phyloP scores from a whole-genome alignment of 352 stramenopile genomes.

The Aphanomyces astaci region DNA sequence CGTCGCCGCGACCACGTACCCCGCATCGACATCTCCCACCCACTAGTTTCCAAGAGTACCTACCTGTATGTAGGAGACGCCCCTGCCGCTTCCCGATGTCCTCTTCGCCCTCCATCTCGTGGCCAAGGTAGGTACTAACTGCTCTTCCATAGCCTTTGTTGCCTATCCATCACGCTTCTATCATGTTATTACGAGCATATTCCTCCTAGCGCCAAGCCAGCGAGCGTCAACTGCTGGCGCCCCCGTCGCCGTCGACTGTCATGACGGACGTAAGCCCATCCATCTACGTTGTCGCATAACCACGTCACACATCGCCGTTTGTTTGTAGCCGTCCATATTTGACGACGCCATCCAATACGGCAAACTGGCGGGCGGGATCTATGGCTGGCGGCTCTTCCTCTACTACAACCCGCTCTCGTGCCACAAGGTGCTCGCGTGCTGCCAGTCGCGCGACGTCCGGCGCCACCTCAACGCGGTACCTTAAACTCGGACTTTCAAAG shows the following conservation, averaged over 20 bases:
- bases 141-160: neutral
- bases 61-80: slow-evolving; percentile 35
- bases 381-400: slow-evolving; percentile 70
- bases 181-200: too few relatives aligned
- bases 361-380: slow-evolving; percentile 62
- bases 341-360: slow-evolving; percentile 55
- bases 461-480: neutral
- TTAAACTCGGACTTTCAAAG: too few relatives aligned
- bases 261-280: neutral
- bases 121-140: slow-evolving; percentile 27
- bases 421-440: slow-evolving; percentile 57
- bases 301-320: too few relatives aligned
- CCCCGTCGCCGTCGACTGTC: neutral
- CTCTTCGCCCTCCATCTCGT: slow-evolving; percentile 62
- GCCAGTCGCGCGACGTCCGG: neutral
- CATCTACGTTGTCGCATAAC: neutral
- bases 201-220: slow-evolving; percentile 11
- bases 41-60: too few relatives aligned
- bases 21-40: neutral
- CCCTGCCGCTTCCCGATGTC: slow-evolving; percentile 62
- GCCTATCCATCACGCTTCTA: too few relatives aligned
- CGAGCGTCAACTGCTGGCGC: neutral
- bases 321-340: slow-evolving; percentile 39
- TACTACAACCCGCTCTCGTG: slow-evolving; percentile 66
- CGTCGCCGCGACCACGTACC: slow-evolving; percentile 44